Evolutionary conservation across 2,329 filamentous ascomycete species (phyloP).

Genomic region (Pseudogymnoascus sp.): DNA sequence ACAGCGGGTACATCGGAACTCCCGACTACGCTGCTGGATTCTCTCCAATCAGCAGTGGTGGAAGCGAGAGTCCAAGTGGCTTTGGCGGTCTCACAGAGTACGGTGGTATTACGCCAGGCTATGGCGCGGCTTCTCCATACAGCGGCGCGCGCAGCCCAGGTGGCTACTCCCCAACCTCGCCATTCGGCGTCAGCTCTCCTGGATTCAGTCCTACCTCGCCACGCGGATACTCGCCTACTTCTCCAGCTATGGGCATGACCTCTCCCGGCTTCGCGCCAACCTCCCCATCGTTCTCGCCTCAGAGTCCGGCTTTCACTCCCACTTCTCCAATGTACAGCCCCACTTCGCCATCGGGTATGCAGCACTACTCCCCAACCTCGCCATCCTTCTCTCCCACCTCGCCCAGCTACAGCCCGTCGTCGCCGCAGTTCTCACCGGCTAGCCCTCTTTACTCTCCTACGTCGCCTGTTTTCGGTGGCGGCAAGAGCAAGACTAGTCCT

Average conservation of each 20-base stretch:
- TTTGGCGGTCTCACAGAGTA: slow-evolving; percentile 56
- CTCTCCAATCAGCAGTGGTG: slow-evolving; percentile 70
- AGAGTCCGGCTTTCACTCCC: slow-evolving; percentile 34
- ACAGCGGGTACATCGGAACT: slow-evolving; percentile 60
- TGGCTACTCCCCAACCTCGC: slow-evolving; percentile 40
- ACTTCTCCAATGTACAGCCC: slow-evolving; percentile 25
- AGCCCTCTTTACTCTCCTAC: slow-evolving; percentile 23
- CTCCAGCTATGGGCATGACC: slow-evolving; percentile 42
- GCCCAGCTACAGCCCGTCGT: slow-evolving; percentile 29
- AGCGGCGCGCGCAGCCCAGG: slow-evolving; percentile 53
- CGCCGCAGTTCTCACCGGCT: slow-evolving; percentile 21
- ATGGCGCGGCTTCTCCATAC: slow-evolving; percentile 57
- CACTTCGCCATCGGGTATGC: slow-evolving; percentile 12
- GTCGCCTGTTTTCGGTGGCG: slow-evolving; percentile 22
- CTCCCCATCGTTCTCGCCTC: slow-evolving; percentile 69
- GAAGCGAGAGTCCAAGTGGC: slow-evolving; percentile 62
- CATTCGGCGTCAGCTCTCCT: slow-evolving; percentile 29
- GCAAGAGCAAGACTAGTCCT: slow-evolving; percentile 11
- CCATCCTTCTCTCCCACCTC: slow-evolving; percentile 41
- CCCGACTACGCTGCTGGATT: slow-evolving; percentile 55
- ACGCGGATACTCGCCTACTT: slow-evolving; percentile 51
- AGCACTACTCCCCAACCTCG: slow-evolving; percentile 23
- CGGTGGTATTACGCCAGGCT: slow-evolving; percentile 40
- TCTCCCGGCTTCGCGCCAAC: slow-evolving; percentile 67
- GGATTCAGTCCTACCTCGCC: slow-evolving; percentile 56